Base-by-base conservation (phyloP, 164 flowering plant genomes). In the Nelumbo lutea region DNA sequence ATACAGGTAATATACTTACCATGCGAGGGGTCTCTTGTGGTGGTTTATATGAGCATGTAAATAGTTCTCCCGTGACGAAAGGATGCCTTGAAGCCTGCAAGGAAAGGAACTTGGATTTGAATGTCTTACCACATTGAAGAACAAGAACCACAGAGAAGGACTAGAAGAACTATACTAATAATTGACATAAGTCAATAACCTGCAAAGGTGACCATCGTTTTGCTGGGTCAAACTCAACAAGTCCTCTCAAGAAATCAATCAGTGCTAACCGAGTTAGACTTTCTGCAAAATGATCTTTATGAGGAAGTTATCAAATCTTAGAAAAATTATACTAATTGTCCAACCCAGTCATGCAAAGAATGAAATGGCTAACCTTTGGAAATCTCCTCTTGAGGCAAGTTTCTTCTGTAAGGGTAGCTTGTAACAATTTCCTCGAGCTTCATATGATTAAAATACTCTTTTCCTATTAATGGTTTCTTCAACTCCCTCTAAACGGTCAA, bases 131-230 rank as follows among this genome's bases (percentile, higher is more conserved):
- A 27, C 27, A 44, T 2, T 15, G 53, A 53, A 51, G 46, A 42
- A 2, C 7, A 13, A 15, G 27, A 68, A 38, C 44, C 27, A 62
- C 63, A 53, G 45, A 27, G 27, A 62, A 45, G 6, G 51, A 42
- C 48, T 13, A 38, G 38, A 52, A 64, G 10, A 65, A 55, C 27
- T 27, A 27, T 6, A 3, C 45, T 56, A 27, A 48, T 9, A 40
- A 27, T 27, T 27, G 27, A 27, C 27, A 27, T 27, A 27, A 61
- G 58, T 66, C 42, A 74, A 66, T 8, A 65, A 96, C 99, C 98
- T 96, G 99, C 75, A 86, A 80, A 67, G 99, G 99, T 15, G 99
- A 93, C 99, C 99, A 96, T 42, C 99, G 86, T 75, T 93, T 96
- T 27, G 87, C 88, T 73, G 99, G 99, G 83, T 96, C 99, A 82